Base-by-base conservation (phyloP, 2,329 filamentous ascomycete species). In the Neofusicoccum cordaticola region DNA sequence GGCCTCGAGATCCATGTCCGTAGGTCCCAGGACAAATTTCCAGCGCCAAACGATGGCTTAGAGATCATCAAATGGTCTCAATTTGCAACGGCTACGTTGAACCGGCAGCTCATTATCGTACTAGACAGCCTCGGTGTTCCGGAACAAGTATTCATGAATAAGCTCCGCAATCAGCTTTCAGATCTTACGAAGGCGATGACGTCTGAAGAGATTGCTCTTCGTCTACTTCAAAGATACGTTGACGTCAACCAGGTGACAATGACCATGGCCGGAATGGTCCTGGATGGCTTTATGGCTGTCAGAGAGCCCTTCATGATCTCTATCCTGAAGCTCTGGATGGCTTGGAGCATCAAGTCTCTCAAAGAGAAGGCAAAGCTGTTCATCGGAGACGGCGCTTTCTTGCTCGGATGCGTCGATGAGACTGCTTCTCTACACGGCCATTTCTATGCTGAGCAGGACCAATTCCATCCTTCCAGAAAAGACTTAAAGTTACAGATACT, bases 331-430 rank as follows among this genome's bases (percentile, higher is more conserved):
- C 82, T 98, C 0, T 99, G 95, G 94, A 85, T 90, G 67, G 86
- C 92, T 1, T 98, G 92, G 91, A 92, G 90, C 0, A 86, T 97
- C 69, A 97, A 96, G 72, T 85, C 90, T 12, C 84, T 99, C 17
- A 97, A 97, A 70, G 93, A 98, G 69, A 98, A 97, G 71, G 93
- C 94, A 0, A 89, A 90, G 34, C 92, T 99, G 48, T 83, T 88
- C 1, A 85, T 99, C 9, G 88, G 92, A 6, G 79, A 94, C 65
- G 93, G 94, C 1, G 93, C 93, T 0, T 96, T 96, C 72, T 83
- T 98, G 0, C 85, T 98, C 6, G 95, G 94, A 2, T 93, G 91
- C 67, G 86, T 94, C 5, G 95, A 99, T 69, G 95, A 99, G 76
- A 94, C 90, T 0, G 84, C 81, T 1, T 90, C 84, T 0, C 78